These are phyloP conservation scores for Bacidia rubella DNA, from an alignment of 495 filamentous ascomycete genomes.

Conservation along the genomic window DNA sequence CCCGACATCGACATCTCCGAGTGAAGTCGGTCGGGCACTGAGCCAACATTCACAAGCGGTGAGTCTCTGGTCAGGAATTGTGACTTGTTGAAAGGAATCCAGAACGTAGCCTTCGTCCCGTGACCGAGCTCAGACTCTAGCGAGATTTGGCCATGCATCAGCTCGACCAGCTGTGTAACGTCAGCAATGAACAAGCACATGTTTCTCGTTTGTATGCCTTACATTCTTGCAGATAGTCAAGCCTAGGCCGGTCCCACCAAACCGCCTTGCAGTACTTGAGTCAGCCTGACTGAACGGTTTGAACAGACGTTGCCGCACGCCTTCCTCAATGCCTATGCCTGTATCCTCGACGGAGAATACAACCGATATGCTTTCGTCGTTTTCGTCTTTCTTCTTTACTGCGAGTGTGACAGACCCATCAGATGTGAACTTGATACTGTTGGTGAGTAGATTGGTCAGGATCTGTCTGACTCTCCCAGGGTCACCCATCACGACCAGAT, in stretches of 20 bases:
- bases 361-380: slow-evolving; percentile 27
- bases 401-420: slow-evolving; percentile 47
- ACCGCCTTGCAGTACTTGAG: slow-evolving; percentile 57
- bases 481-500: slow-evolving; percentile 46
- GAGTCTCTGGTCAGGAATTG: slow-evolving; percentile 23
- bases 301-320: slow-evolving; percentile 59
- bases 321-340: slow-evolving; percentile 73
- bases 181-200: background rate
- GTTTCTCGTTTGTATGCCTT: background rate
- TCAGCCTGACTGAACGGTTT: slow-evolving; percentile 81
- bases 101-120: slow-evolving; percentile 54
- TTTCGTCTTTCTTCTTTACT: slow-evolving; percentile 23
- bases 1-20: slow-evolving; percentile 49
- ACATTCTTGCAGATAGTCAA: slow-evolving; percentile 65
- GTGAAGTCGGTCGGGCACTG: slow-evolving; percentile 46
- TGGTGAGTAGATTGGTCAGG: slow-evolving; percentile 73
- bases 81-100: slow-evolving; percentile 53
- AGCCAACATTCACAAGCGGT: slow-evolving; percentile 36
- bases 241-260: slow-evolving; percentile 72
- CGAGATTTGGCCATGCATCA: slow-evolving; percentile 68
- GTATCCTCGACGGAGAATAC: slow-evolving; percentile 60
- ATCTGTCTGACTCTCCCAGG: slow-evolving; percentile 70
- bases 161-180: slow-evolving; percentile 43
- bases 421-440: slow-evolving; percentile 80
- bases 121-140: slow-evolving; percentile 41